Conservation (phyloP, 331 rosid genomes). For the Telfairia occidentalis region DNA sequence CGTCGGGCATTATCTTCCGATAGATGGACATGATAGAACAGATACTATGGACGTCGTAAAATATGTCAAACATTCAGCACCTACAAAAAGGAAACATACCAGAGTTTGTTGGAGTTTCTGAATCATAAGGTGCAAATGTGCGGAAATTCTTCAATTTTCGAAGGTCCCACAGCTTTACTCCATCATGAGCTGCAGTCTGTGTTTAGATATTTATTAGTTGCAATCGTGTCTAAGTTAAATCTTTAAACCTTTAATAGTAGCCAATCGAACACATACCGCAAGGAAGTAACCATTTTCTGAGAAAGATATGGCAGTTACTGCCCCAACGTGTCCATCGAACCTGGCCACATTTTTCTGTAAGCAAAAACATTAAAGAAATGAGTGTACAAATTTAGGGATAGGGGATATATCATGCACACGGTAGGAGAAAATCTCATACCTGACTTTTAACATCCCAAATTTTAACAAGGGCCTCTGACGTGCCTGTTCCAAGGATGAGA, state of each 20-base stretch:
- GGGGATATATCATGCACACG: neutral
- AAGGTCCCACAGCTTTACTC: slow-evolving; percentile 96
- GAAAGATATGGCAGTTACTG: slow-evolving; percentile 82
- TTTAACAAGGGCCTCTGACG: slow-evolving; percentile 71
- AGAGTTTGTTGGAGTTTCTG: slow-evolving; percentile 75
- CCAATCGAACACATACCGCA: slow-evolving; percentile 49
- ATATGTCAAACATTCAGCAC: neutral
- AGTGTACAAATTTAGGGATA: neutral
- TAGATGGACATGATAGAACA: neutral
- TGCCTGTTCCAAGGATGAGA: slow-evolving; percentile 95
- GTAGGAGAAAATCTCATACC: slow-evolving; percentile 27
- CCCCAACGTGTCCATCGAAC: slow-evolving; percentile 85
- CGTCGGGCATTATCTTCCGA: neutral
- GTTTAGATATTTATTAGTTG: slow-evolving; percentile 11
- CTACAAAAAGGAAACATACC: slow-evolving; percentile 29
- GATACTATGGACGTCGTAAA: neutral
- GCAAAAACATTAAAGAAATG: slow-evolving; percentile 13
- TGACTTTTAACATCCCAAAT: slow-evolving; percentile 99
- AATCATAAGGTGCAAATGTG: slow-evolving; percentile 71
- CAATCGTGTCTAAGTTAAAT: neutral
- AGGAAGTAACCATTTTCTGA: slow-evolving; percentile 99
- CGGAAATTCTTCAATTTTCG: slow-evolving; percentile 91
- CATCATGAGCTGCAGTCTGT: slow-evolving; percentile 96
- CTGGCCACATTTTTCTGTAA: slow-evolving; percentile 83
- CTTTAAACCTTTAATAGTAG: neutral